A percentile compares a stretch with the other conserved stretches of the same genome.
These are phyloP conservation scores for Aspergillus ruber DNA, from an alignment of 2,329 filamentous ascomycete species.

Conservation along the genomic window DNA sequence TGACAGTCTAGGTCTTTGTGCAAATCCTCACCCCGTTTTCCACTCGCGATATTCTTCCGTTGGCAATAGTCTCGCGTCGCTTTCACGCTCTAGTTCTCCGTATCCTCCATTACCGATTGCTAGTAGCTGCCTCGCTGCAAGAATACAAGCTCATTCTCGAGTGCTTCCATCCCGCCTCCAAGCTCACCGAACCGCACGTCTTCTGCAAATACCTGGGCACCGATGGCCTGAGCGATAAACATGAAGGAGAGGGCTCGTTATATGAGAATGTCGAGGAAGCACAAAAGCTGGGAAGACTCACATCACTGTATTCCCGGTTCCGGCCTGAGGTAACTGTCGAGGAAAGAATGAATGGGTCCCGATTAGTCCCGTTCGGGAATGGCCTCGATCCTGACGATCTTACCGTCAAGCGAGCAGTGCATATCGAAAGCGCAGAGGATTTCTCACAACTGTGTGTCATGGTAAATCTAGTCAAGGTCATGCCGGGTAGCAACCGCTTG, in stretches of 20 bases:
- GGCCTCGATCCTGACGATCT: conserved; percentile 5
- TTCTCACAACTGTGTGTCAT: conserved; percentile 69
- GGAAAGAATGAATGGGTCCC: conserved; percentile 7
- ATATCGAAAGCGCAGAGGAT: conserved; percentile 41
- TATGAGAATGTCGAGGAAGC: conserved; percentile 26
- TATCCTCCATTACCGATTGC: conserved; percentile 59
- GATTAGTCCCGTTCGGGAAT: conserved; percentile 6
- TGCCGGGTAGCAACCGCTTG: conserved; percentile 56
- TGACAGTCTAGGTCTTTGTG: conserved; percentile 42
- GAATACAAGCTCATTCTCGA: conserved; percentile 67
- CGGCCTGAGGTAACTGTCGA: conserved; percentile 56
- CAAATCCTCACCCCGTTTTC: conserved; percentile 45
- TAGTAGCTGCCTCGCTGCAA: conserved; percentile 51
- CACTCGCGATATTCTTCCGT: conserved; percentile 48
- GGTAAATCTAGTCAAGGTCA: conserved; percentile 62
- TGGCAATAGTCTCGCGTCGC: conserved; percentile 55
- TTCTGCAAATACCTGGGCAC: conserved; percentile 63
- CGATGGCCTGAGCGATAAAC: conserved; percentile 47
- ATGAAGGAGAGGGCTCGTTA: conserved; percentile 33
- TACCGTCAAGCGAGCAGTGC: not conserved
- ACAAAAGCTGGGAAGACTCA: conserved; percentile 42
- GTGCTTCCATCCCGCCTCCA: conserved; percentile 67
- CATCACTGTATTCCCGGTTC: conserved; percentile 63
- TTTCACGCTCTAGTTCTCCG: conserved; percentile 58
- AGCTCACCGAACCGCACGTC: conserved; percentile 62